Base-by-base conservation (phyloP, 805 yeast genomes). In the Osmozyma mogii region DNA sequence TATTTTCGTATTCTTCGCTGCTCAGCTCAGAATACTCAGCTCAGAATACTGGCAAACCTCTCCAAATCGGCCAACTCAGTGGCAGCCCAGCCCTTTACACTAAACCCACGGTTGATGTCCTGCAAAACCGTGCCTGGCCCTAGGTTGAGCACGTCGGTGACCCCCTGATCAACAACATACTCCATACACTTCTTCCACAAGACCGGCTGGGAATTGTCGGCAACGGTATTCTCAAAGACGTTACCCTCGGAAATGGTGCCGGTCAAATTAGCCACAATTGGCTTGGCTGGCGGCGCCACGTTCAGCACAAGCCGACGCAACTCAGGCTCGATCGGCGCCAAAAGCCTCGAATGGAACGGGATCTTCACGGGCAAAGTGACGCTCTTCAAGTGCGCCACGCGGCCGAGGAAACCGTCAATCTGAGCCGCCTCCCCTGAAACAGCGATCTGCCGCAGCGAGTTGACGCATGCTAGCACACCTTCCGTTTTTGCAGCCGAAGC, bases 301-400 rank as follows among this genome's bases (percentile, higher is more conserved):
- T n/a, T 21, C 10, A 28, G 30, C 4, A 55, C 43, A 13, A 52
- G 38, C 9, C 32, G 36, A 6, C 26, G 29, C 33, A 70, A 51
- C 18, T 47, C 42, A 9, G 50, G 44, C 31, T 58, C 62, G 5
- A 72, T 66, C 1, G 53, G 51, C 21, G 31, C 30, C 44, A 75
- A 44, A 3, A 60, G 36, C 8, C 53, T 45, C 34, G 59, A 63
- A 44, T 72, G 79, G 46, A 72, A 72, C 11, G 79, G 76, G 2
- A 72, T 64, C 2, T 57, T 47, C 6, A 70, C 77, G 2, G 69
- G 61, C 25, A 72, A 44, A 23, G 38, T 38, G 1, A 51, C 47
- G 3, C 51, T 35, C 35, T 52, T 52, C 9, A 57, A 40, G 4
- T 50, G 45, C 9, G 35, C 38, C 4, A 43, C 20, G 13, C 36